A percentile compares a stretch with the other conserved stretches of the same genome.
These are phyloP conservation scores for Tolypocladium nubicola DNA, from an alignment of 2,329 filamentous ascomycete genomes.

Conservation along the genomic window DNA sequence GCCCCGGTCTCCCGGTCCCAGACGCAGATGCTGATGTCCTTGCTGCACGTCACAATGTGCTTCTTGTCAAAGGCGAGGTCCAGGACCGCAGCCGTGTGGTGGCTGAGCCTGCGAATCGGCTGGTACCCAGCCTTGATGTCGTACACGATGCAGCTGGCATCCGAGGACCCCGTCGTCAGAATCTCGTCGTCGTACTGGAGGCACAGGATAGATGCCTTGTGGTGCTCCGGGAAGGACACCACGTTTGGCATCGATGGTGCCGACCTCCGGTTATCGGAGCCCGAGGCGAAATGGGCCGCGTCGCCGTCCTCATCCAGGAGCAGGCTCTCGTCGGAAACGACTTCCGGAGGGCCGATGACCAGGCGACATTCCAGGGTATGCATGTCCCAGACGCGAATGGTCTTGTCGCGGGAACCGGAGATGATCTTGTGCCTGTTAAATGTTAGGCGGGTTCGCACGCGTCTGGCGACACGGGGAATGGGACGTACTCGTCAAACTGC, in stretches of 20 bases:
- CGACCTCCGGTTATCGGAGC: slow-evolving; percentile 34
- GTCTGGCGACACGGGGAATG: not conserved
- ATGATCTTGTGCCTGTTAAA: slow-evolving; percentile 75
- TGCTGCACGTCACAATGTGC: slow-evolving; percentile 94
- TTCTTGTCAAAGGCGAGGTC: slow-evolving; percentile 88
- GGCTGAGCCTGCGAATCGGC: slow-evolving; percentile 65
- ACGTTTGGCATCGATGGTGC: slow-evolving; percentile 41
- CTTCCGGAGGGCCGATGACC: slow-evolving; percentile 69
- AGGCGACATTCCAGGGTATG: slow-evolving; percentile 75
- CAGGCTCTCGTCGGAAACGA: slow-evolving; percentile 42
- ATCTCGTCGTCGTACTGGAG: slow-evolving; percentile 90
- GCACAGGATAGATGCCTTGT: slow-evolving; percentile 88
- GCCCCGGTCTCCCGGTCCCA: slow-evolving; percentile 78
- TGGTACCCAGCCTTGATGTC: slow-evolving; percentile 68
- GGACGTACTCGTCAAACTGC: slow-evolving; percentile 84
- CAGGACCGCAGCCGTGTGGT: slow-evolving; percentile 80
- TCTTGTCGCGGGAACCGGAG: slow-evolving; percentile 89
- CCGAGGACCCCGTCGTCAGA: slow-evolving; percentile 89
- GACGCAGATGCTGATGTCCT: slow-evolving; percentile 86
- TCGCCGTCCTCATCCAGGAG: slow-evolving; percentile 40
- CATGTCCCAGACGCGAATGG: slow-evolving; percentile 93
- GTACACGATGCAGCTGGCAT: slow-evolving; percentile 86
- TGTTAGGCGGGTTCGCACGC: slow-evolving; percentile 20
- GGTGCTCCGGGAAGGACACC: slow-evolving; percentile 54
- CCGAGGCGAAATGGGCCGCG: slow-evolving; percentile 44